Evolutionary conservation across 805 yeast genomes (phyloP), one percentile per base, ranked within the genome.

Genomic region (Candida ficus): DNA sequence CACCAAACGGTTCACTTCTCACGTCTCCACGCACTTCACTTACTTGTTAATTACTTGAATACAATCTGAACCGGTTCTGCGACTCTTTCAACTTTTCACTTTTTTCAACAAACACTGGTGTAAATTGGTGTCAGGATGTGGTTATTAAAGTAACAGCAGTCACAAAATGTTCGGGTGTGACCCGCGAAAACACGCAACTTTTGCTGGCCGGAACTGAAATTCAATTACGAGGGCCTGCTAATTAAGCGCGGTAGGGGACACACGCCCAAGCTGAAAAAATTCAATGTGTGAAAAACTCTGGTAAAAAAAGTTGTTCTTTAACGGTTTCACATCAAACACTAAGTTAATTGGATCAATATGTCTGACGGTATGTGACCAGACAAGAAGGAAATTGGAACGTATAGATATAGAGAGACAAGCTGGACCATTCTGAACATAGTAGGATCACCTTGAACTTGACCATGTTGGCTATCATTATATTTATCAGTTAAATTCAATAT

Each of bases 291-390:
- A 35, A 35, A 35, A 35, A 35, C 35, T 35, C 33, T 22, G 16
- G 34, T 29, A 32, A 31, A 32, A 36, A 41, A 41, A 36, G 31
- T 26, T 18, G 29, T 39, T 26, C 29, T 35, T 34, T 38, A 29
- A 29, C 16, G 36, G 38, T 31, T 34, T 16, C 14, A 26, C 13
- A 13, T 26, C 16, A 31, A n/a, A n/a, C n/a, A n/a, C n/a, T n/a
- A 36, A 36, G 33, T 37, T 25, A 40, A 33, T 34, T 35, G 39
- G 40, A 36, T 33, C 54, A 56, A 49, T 33, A 56, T 56, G 60
- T 56, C 60, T 54, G 60, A 56, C 48, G 60, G 60, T 56, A 56
- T 47, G 60, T 47, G 58, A 52, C 38, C 4, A 11, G 14, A 4
- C 8, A 9, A 7, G n/a, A 16, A 21, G 27, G 17, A 23, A 17